Base-by-base conservation (phyloP, 306 rosid species). In the Bauhinia variegata region DNA sequence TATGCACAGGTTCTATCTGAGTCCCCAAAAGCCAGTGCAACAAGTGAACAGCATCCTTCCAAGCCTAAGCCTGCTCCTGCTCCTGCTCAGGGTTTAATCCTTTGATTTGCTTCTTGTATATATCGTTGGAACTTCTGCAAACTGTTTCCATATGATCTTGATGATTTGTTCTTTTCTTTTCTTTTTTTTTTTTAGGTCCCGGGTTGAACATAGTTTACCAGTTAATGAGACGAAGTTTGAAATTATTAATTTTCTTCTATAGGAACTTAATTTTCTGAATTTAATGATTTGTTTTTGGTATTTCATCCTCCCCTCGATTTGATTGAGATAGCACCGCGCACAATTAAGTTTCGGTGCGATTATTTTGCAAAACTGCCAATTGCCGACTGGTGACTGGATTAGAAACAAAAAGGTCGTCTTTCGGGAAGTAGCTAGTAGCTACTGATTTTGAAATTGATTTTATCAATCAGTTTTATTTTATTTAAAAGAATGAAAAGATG, bases 71-170 rank as follows among this genome's bases (percentile, higher is more conserved):
- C n/a, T n/a, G n/a, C n/a, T n/a, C n/a, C n/a, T 32, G 84, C 86
- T 78, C 91, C 97, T 54, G 92, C 91, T 54, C 78, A 84, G 80
- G 95, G 92, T 78, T 74, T 89, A 91, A 87, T 89, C 80, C 96
- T 89, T 54, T 89, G 79, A 89, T 75, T 62, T 76, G 73, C 71
- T 69, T 31, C 67, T 46, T 86, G 80, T 83, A 75, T 71, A 79
- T 85, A 78, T 77, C 52, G 63, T 38, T 56, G 72, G 59, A 58
- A 77, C 83, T 65, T 42, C 60, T 70, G 65, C 60, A 70, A 55
- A 67, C 77, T 71, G 58, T 72, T 81, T 19, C 60, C 67, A 47
- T 65, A 62, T 71, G 37, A 50, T 63, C 18, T n/a, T n/a, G n/a
- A n/a, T n/a, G n/a, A n/a, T n/a, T 50, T 32, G 76, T 48, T 62